Base-by-base conservation (phyloP, 768 basidiomycete genomes). In the Tylopilus vinaceipallidus region DNA sequence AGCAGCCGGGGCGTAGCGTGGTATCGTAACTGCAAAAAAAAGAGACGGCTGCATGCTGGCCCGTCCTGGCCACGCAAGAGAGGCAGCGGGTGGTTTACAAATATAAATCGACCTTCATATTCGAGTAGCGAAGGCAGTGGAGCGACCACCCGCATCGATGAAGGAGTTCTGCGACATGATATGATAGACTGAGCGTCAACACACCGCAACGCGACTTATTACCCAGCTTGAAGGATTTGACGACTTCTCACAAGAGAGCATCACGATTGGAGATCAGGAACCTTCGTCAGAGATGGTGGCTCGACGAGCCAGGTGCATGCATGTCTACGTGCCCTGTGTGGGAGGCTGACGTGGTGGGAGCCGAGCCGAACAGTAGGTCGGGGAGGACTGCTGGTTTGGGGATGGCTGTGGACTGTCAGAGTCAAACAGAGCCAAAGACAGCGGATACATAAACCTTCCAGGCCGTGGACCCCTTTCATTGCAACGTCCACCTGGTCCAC, bases 211-310 rank as follows among this genome's bases (percentile, higher is more conserved):
- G 61, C 82, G 82, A 84, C 50, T 77, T 80, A 38, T 59, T 65
- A 39, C 83, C 77, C 17, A 84, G 66, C 27, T 68, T 74, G 49
- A 82, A 60, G 10, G 80, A 75, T 29, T 64, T 67, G 16, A 77
- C 70, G 4, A 71, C 67, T 14, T 59, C 58, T 56, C 76, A 77
- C 49, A 82, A 62, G 46, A 73, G 62, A 19, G 77, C 52, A 30
- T 69, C 69, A 50, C 67, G 60, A 19, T 51, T 23, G 10, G 51
- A 47, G 34, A n/a, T n/a, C n/a, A 58, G 49, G 20, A 47, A 78
- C 55, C 29, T 72, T 71, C 78, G 82, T 81, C 81, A 83, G 33
- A 81, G 62, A 61, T 80, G 81, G 59, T 84, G n/a, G n/a, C n/a
- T 77, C 34, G 64, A 64, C 42, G 71, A 72, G 13, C 72, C 74